A percentile compares a stretch with the other conserved stretches of the same genome.
phyloP scores from a whole-genome alignment of 208 protist genomes.

The Leptomonas pyrrhocoris region DNA sequence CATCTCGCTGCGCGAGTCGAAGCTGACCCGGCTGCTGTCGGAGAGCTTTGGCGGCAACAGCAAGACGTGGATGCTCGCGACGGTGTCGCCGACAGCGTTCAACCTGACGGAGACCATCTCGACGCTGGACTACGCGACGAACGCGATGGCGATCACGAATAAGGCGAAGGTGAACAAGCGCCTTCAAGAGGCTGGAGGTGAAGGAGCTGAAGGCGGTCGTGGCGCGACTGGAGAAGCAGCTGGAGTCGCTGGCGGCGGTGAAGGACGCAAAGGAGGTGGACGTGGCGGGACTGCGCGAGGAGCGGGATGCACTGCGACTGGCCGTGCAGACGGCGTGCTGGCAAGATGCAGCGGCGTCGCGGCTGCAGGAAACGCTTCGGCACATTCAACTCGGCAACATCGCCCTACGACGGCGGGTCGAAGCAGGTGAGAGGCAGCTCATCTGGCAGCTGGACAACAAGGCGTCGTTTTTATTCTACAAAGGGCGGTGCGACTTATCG shows the following conservation, averaged over 20 bases:
- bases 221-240: constrained; percentile 46
- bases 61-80: constrained; percentile 94
- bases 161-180: constrained; percentile 69
- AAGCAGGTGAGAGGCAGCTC: constrained; percentile 40
- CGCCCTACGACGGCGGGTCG: constrained; percentile 57
- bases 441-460: constrained; percentile 60
- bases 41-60: constrained; percentile 93
- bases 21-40: constrained; percentile 88
- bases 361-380: constrained; percentile 40
- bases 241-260: constrained; percentile 38
- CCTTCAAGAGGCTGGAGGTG: constrained; percentile 62
- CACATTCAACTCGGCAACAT: constrained; percentile 62
- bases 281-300: constrained; percentile 42
- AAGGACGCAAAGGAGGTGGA: constrained; percentile 44
- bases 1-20: constrained; percentile 88
- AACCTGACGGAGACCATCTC: constrained; percentile 83
- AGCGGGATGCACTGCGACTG: constrained; percentile 49
- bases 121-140: constrained; percentile 83
- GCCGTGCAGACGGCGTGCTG: constrained; percentile 36
- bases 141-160: constrained; percentile 84
- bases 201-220: constrained; percentile 70
- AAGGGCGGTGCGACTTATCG: constrained; percentile 58
- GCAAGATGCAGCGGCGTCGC: constrained; percentile 32
- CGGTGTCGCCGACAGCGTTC: constrained; percentile 77
- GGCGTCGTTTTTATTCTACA: constrained; percentile 61